Evolutionary conservation across 2,329 filamentous ascomycete genomes (phyloP).

Genomic region (Pyrenochaeta sp.): DNA sequence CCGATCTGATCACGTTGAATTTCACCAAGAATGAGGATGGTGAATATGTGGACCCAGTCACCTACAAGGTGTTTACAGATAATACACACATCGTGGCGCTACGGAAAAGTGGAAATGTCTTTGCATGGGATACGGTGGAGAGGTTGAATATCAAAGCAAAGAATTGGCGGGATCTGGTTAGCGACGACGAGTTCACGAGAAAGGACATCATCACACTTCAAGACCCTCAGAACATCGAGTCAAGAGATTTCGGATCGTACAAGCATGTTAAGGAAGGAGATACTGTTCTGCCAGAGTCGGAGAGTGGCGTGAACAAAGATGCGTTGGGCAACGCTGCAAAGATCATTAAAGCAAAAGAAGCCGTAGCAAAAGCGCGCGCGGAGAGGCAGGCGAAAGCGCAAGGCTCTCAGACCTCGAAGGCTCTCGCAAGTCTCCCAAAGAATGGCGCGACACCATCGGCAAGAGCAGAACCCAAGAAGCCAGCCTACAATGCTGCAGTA

Average conservation of each 20-base stretch:
- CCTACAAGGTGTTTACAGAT: slow-evolving; percentile 96
- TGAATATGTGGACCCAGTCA: slow-evolving; percentile 95
- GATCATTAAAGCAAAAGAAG: slow-evolving; percentile 89
- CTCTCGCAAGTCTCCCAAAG: slow-evolving; percentile 28
- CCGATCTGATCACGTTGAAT: slow-evolving; percentile 88
- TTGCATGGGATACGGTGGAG: slow-evolving; percentile 94
- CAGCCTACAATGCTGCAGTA: slow-evolving; percentile 78
- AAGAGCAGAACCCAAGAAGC: slow-evolving; percentile 42
- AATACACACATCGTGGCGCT: slow-evolving; percentile 97
- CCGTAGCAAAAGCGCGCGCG: slow-evolving; percentile 86
- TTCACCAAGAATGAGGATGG: slow-evolving; percentile 91
- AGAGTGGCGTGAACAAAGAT: slow-evolving; percentile 76
- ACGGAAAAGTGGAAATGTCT: slow-evolving; percentile 88
- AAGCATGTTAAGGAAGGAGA: slow-evolving; percentile 89
- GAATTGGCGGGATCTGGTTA: slow-evolving; percentile 91
- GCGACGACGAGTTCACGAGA: slow-evolving; percentile 84
- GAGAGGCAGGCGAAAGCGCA: slow-evolving; percentile 64
- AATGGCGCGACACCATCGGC: slow-evolving; percentile 40
- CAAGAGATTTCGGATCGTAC: slow-evolving; percentile 84
- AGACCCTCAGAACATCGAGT: slow-evolving; percentile 89
- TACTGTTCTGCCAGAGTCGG: slow-evolving; percentile 74
- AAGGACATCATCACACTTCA: slow-evolving; percentile 96
- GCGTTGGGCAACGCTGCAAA: slow-evolving; percentile 83
- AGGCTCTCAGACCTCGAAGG: slow-evolving; percentile 25
- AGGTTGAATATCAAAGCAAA: slow-evolving; percentile 96